These are phyloP conservation scores for Penicillium verrucosum DNA, from an alignment of 2,329 filamentous ascomycete genomes.

Conservation along the genomic window DNA sequence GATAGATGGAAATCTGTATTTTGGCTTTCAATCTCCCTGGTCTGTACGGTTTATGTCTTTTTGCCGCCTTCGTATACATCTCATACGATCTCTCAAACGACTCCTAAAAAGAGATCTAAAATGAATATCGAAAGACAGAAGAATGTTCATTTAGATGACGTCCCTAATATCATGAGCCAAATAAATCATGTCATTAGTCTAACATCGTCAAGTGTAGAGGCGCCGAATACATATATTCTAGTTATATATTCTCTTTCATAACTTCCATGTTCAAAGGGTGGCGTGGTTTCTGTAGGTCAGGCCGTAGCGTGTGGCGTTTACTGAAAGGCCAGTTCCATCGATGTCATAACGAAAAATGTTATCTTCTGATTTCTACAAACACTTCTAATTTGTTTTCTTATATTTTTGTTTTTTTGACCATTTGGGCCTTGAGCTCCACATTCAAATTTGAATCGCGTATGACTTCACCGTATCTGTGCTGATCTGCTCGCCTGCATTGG, in stretches of 20 bases:
- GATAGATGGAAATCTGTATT: slow-evolving; percentile 29
- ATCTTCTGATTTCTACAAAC: background rate
- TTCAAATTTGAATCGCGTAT: slow-evolving; percentile 2
- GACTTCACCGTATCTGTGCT: slow-evolving; percentile 8
- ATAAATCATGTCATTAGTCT: background rate
- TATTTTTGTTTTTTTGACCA: background rate
- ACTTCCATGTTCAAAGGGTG: background rate
- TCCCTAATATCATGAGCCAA: background rate
- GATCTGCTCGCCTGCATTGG: slow-evolving; percentile 18
- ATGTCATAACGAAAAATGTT: slow-evolving; percentile 26
- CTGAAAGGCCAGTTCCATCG: slow-evolving; percentile 17
- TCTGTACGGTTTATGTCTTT: background rate
- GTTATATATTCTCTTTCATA: background rate
- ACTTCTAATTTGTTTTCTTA: background rate
- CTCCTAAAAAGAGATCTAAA: background rate
- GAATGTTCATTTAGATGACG: background rate
- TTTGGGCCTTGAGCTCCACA: slow-evolving; percentile 1
- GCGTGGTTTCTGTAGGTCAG: background rate
- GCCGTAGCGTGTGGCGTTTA: slow-evolving; percentile 22
- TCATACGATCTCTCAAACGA: background rate
- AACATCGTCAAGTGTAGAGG: background rate
- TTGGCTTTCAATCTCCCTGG: slow-evolving; percentile 5
- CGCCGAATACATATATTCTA: background rate
- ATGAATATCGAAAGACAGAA: background rate
- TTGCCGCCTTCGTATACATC: background rate